These are phyloP conservation scores for Linaria vulgaris DNA, from an alignment of 257 asterid species.

Conservation along the genomic window DNA sequence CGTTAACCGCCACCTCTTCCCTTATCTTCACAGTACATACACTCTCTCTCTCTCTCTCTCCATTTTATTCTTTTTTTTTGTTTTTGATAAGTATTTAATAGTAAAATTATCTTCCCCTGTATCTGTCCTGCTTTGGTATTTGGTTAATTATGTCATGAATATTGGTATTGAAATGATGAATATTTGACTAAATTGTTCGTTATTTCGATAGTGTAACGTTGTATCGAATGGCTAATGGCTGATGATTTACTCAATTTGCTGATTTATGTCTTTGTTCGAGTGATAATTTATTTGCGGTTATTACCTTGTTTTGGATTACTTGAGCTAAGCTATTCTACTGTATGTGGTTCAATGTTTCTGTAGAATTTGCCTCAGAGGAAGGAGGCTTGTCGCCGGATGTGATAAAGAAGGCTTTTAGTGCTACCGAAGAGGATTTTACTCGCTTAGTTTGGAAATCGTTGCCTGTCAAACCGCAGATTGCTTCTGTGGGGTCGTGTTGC, in stretches of 20 bases:
- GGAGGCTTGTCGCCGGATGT: slow-evolving; percentile 89
- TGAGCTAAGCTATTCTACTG: no score
- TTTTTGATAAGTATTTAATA: slow-evolving; percentile 4
- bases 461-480: slow-evolving; percentile 67
- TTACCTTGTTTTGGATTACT: no score
- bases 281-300: no score
- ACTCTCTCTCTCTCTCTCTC: no score
- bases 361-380: slow-evolving; percentile 80
- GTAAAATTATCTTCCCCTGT: slow-evolving; percentile 5
- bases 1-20: slow-evolving; percentile 73
- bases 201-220: no score
- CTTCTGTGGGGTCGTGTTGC: slow-evolving; percentile 90
- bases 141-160: no score
- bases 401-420: slow-evolving; percentile 78
- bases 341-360: slow-evolving; percentile 10
- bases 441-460: slow-evolving; percentile 69
- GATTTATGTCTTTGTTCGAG: no score
- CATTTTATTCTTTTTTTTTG: background rate
- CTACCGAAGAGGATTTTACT: slow-evolving; percentile 89
- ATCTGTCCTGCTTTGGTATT: background rate
- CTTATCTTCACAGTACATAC: slow-evolving; percentile 67
- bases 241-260: no score
- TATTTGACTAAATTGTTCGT: no score
- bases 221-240: no score
- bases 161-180: no score